Base-by-base conservation (phyloP, 2,329 filamentous ascomycete species). In the Fusarium multiceps region DNA sequence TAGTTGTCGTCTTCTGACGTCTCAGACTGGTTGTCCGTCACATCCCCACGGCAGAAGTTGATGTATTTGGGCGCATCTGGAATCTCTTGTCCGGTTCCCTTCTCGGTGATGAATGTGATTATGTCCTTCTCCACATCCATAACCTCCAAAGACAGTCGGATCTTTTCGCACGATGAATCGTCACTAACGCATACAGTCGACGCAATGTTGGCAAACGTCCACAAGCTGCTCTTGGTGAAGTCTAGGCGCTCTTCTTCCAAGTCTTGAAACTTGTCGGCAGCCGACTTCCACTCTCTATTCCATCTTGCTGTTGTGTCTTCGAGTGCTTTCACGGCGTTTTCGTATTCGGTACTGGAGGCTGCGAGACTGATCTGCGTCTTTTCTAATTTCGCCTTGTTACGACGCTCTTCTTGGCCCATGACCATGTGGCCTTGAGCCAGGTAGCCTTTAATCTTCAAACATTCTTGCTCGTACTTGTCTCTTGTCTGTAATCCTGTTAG, bases 371-470 rank as follows among this genome's bases (percentile, higher is more conserved):
- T 96, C 79, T 99, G 96, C 2, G 96, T 98, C 87, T 99, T 99
- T 80, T 99, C 96, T 45, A 99, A 87, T 81, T 97, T 98, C 23
- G 95, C 94, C 82, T 99, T 99, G 81, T 99, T 99, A 82, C 97
- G 98, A 28, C 96, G 90, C 83, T 99, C 96, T 79, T 99, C 96
- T 75, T 99, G 96, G 16, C 96, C 96, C 96, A 99, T 99, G 61
- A 99, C 96, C 96, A 99, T 99, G 79, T 99, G 97, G 12, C 96
- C 96, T 81, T 99, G 96, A 6, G 97, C 96, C 7, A 99, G 88
- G 77, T 99, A 99, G 41, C 96, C 96, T 81, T 99, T 99, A 80
- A 99, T 98, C 79, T 97, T 96, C 46, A 99, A 86, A 78, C 95
- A 98, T 74, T 99, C 97, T 80, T 99, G 95, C 81, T 99, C 96